Evolutionary conservation across 352 stramenopile genomes (phyloP).

Genomic region (Aphanomyces cochlioides): DNA sequence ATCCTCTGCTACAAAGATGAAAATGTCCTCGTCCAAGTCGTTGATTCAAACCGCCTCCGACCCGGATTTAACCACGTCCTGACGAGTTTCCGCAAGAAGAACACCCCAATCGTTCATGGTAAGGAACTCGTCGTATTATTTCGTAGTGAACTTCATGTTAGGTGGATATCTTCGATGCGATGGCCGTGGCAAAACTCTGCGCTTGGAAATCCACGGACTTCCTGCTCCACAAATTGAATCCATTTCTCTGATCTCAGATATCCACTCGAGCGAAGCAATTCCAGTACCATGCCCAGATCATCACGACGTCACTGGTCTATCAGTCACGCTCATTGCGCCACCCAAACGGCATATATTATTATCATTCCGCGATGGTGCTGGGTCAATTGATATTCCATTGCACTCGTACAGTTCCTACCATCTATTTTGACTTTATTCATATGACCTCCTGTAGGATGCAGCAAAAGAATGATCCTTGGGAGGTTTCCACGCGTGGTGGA

Average conservation of each 20-base stretch:
- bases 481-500: not conserved
- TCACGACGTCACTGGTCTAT: not conserved
- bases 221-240: constrained; percentile 48
- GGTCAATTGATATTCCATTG: not conserved
- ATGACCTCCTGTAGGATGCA: not conserved
- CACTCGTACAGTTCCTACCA: not conserved
- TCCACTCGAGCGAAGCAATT: not conserved
- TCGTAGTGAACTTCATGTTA: not conserved
- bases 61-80: constrained; percentile 84
- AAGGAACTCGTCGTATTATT: not conserved
- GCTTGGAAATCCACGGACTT: constrained; percentile 66
- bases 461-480: not conserved
- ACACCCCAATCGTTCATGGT: constrained; percentile 48
- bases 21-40: constrained; percentile 77
- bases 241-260: constrained; percentile 32
- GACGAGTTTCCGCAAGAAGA: constrained; percentile 73
- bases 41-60: constrained; percentile 71
- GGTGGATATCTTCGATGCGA: constrained; percentile 70
- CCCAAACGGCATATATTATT: not conserved
- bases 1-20: constrained; percentile 74
- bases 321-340: not conserved
- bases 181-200: constrained; percentile 61
- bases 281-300: constrained; percentile 5
- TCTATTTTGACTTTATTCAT: not conserved
- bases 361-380: not conserved